Conservation (phyloP, 2,329 filamentous ascomycete species). For the Aphanocladium album region DNA sequence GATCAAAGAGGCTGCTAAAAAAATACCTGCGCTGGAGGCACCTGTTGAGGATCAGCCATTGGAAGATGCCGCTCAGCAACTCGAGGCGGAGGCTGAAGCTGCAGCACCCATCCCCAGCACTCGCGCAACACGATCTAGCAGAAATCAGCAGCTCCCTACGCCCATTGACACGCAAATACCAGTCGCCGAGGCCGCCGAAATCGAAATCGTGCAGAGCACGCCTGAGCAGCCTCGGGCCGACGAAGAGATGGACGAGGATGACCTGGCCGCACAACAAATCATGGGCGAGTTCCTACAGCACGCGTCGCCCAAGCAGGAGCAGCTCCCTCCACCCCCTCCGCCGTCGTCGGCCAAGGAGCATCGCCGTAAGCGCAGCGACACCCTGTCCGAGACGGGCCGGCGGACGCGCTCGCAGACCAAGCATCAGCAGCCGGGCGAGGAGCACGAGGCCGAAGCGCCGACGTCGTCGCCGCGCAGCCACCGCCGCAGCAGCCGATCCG, state of each 20-base stretch:
- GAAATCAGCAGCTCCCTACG: not conserved
- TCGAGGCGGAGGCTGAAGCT: not conserved
- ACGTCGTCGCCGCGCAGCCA: slow-evolving; percentile 3
- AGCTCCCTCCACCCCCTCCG: not conserved
- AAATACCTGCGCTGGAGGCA: not conserved
- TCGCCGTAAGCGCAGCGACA: slow-evolving; percentile 9
- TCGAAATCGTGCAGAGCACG: slow-evolving; percentile 14
- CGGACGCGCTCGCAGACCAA: slow-evolving; percentile 11
- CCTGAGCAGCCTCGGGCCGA: not conserved
- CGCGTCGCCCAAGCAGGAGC: slow-evolving; percentile 16
- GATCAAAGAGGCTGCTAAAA: slow-evolving; percentile 1
- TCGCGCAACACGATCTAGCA: not conserved
- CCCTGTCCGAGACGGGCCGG: not conserved
- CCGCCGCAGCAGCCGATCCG: not conserved
- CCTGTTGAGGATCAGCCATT: not conserved
- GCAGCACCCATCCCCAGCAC: not conserved
- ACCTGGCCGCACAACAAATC: slow-evolving; percentile 23
- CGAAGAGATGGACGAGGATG: slow-evolving; percentile 2
- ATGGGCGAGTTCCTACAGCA: slow-evolving; percentile 26
- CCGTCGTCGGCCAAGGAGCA: not conserved
- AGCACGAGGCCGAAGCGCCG: slow-evolving; percentile 25
- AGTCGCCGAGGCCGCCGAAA: slow-evolving; percentile 16
- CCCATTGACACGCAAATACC: slow-evolving; percentile 16
- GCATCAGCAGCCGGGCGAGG: slow-evolving; percentile 17
- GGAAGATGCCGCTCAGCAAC: not conserved